Evolutionary conservation across 345 rosid species (phyloP).

Genomic region (Populus ilicifolia): DNA sequence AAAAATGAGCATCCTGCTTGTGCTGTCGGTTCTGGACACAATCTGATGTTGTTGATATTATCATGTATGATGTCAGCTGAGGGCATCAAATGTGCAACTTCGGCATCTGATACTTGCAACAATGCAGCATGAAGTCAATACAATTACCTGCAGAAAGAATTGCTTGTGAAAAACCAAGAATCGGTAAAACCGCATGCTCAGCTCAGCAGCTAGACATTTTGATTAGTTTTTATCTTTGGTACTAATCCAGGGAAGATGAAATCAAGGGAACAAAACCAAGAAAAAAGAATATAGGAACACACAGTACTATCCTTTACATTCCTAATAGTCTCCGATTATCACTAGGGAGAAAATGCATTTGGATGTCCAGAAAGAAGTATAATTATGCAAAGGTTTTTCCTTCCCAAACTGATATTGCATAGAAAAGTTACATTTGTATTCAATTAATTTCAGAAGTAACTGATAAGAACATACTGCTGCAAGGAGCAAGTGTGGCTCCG

Average conservation of each 20-base stretch:
- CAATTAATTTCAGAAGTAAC: background rate
- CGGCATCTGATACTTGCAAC: background rate
- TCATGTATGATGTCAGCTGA: background rate
- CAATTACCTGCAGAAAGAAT: slow-evolving; percentile 1
- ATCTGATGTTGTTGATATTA: background rate
- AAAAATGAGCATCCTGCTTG: background rate
- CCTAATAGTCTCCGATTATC: no score
- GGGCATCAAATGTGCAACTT: background rate
- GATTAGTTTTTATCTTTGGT: background rate
- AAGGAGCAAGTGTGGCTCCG: background rate
- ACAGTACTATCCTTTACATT: background rate
- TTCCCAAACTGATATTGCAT: background rate
- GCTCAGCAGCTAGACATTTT: background rate
- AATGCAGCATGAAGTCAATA: background rate
- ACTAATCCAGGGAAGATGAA: background rate
- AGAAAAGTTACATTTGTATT: background rate
- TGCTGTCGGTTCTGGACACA: background rate
- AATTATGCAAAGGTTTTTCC: no score
- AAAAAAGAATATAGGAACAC: background rate
- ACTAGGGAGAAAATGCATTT: no score
- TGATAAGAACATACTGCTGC: slow-evolving; percentile 12
- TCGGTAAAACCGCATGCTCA: background rate
- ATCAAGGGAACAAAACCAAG: background rate
- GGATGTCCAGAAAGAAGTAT: no score
- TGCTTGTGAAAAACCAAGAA: no score